Conservation (phyloP, 768 basidiomycete species). For the Tulasnella calospora region DNA sequence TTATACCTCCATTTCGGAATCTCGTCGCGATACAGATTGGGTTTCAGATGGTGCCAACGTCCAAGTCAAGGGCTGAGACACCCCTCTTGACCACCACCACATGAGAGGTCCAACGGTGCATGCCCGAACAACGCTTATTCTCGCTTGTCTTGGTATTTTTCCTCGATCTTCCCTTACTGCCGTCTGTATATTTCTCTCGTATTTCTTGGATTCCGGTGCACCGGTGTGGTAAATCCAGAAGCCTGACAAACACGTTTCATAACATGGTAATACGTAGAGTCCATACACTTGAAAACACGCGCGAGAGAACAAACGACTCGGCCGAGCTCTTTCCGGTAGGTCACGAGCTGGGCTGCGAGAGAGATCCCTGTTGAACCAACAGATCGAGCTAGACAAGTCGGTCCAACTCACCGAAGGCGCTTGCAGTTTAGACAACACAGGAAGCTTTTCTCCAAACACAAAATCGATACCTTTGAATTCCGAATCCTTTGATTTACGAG, state of each 20-base stretch:
- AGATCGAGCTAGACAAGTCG: not conserved
- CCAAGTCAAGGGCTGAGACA: not conserved
- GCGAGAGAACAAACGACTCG: not conserved
- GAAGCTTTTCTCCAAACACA: not conserved
- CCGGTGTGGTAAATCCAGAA: too few species aligned
- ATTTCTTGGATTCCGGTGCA: not conserved
- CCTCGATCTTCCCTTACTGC: not conserved
- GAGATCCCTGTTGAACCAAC: not conserved
- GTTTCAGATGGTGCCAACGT: conserved; percentile 7
- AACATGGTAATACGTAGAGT: not conserved
- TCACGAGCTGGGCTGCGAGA: not conserved
- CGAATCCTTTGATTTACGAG: not conserved
- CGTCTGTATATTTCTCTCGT: not conserved
- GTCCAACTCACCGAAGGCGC: not conserved
- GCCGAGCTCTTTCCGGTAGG: not conserved
- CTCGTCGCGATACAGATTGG: not conserved
- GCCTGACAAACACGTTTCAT: not conserved
- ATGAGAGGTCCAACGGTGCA: not conserved
- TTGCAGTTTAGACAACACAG: not conserved
- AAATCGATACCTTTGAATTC: not conserved
- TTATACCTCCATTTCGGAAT: not conserved
- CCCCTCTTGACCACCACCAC: not conserved
- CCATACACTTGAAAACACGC: not conserved
- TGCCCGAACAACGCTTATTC: not conserved
- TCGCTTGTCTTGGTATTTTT: not conserved